A percentile compares a stretch with the other conserved stretches of the same genome.
Conservation (phyloP, 331 rosid species). For the Quercus lobata region DNA sequence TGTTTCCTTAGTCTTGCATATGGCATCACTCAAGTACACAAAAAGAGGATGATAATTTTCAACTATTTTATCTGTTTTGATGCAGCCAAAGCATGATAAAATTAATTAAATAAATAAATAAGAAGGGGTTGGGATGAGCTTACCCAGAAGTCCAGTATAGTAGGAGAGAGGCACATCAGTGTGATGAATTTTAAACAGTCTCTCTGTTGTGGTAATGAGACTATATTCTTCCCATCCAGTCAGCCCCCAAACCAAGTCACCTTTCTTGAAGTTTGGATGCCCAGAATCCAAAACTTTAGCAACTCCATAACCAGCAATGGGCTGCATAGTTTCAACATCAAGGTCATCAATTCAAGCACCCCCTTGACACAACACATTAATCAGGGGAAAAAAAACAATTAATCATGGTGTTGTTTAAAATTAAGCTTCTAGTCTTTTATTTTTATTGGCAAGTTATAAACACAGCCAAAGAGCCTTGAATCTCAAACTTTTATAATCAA, state of each 20-base stretch:
- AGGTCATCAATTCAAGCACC: not conserved
- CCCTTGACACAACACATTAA: not conserved
- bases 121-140: not conserved
- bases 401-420: not conserved
- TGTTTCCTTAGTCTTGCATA: not conserved
- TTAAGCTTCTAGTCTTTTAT: not conserved
- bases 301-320: not conserved
- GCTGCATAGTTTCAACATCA: not conserved
- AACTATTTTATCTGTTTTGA: not conserved
- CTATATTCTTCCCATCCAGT: not conserved
- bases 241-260: not conserved
- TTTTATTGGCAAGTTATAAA: too few species aligned
- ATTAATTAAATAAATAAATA: too few species aligned
- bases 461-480: too few species aligned
- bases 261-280: not conserved
- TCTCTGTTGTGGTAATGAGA: not conserved
- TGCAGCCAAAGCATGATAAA: not conserved
- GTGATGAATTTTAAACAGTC: not conserved
- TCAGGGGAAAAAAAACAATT: not conserved
- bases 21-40: not conserved
- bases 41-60: not conserved
- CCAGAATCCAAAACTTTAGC: slow-evolving; percentile 1
- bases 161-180: slow-evolving; percentile 4
- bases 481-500: not conserved
- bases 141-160: slow-evolving; percentile 6